Base-by-base conservation (phyloP, 352 stramenopile genomes). In the Phytophthora cryptogea region DNA sequence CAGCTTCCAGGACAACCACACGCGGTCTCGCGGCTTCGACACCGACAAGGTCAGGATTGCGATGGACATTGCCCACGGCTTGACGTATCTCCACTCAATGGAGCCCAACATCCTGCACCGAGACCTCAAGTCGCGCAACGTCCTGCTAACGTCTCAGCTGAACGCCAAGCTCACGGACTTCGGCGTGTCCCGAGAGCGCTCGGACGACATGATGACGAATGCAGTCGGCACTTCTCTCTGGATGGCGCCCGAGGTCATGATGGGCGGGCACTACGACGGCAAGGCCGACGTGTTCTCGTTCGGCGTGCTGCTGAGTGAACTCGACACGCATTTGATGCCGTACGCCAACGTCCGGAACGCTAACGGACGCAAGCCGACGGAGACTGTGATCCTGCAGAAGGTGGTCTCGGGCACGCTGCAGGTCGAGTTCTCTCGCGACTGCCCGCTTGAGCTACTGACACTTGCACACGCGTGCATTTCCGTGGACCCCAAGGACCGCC, bases 111-210 rank as follows among this genome's bases (percentile, higher is more conserved):
- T 78, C 27, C 42, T 83, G 8, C 85, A 94, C 58, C 75, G 85
- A 16, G 83, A 92, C 57, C 71, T 94, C 53, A 94, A 94, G 67
- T 91, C 80, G 28, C 82, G 83, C 37, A 94, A 94, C 58, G 78
- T 94, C 27, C 61, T 94, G 39, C 66, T 94, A 1, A 75, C 42
- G 20, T 72, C 57, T 4, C 51, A 82, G 8, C 26, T 80, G 36
- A 60, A 80, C 42, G 74, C 76, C 0, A 87, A 87, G 37, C 65
- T 89, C 26, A 87, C 76, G 27, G 79, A 86, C 63, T 87, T 89
- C 59, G 76, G 74, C 2, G 66, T 80, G 11, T 86, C 74, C 0
- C 53, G 73, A 14, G 68, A 81, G 16, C 60, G 63, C 16, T 66
- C 61, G 16, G 74, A 83, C 27, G 61, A 59, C 9, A 49, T 69